A percentile compares a stretch with the other conserved stretches of the same genome.
Evolutionary conservation across 2,329 filamentous ascomycete species (phyloP).

Genomic region (Cladosporium sp.): DNA sequence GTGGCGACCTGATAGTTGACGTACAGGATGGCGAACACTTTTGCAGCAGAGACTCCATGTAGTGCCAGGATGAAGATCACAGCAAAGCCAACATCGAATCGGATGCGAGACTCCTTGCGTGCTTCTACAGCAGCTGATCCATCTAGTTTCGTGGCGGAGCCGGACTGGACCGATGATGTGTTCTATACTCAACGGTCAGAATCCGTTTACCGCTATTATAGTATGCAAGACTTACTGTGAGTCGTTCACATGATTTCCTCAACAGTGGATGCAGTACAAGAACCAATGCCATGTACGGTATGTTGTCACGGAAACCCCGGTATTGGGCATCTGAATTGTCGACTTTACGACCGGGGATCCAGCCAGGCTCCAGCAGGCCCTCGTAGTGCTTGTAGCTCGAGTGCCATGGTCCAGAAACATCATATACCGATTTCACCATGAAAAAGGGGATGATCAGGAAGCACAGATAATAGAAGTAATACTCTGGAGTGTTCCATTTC

Average conservation of each 20-base stretch:
- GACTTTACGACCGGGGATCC: slow-evolving; percentile 90
- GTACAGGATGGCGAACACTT: slow-evolving; percentile 77
- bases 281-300: slow-evolving; percentile 75
- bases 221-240: slow-evolving; percentile 24
- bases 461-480: slow-evolving; percentile 74
- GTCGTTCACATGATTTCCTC: slow-evolving; percentile 67
- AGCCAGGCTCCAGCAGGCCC: slow-evolving; percentile 71
- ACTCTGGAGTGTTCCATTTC: slow-evolving; percentile 85
- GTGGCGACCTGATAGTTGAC: slow-evolving; percentile 81
- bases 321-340: slow-evolving; percentile 93
- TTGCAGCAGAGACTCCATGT: slow-evolving; percentile 82
- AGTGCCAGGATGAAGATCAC: slow-evolving; percentile 74
- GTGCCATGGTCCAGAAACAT: slow-evolving; percentile 84
- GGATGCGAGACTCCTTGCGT: slow-evolving; percentile 19
- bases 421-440: slow-evolving; percentile 89
- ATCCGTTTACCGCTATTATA: not conserved
- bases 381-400: slow-evolving; percentile 77
- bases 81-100: slow-evolving; percentile 81
- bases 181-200: not conserved
- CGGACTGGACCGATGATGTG: not conserved
- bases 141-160: not conserved
- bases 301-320: slow-evolving; percentile 76
- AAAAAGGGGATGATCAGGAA: slow-evolving; percentile 67
- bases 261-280: slow-evolving; percentile 77
- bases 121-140: slow-evolving; percentile 1